These are phyloP conservation scores for Cenchrus americanus DNA, from an alignment of 176 grass and related monocot genomes.

Conservation along the genomic window DNA sequence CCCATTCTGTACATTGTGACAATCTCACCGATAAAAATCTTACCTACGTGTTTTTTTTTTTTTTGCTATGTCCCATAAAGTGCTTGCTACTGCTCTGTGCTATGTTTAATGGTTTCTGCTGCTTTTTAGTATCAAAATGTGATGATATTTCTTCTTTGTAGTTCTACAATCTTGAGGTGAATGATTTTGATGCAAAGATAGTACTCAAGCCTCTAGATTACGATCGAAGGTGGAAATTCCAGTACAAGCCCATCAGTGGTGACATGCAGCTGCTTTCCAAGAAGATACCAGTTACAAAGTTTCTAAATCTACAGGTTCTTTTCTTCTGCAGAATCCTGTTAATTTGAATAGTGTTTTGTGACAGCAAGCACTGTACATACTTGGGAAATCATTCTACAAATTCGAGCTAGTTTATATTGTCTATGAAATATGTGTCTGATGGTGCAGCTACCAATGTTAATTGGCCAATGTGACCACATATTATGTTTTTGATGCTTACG, in stretches of 20 bases:
- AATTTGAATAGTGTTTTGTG: background rate
- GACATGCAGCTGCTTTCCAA: constrained; percentile 91
- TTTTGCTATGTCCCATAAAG: background rate
- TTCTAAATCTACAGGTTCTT: constrained; percentile 84
- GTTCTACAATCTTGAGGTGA: constrained; percentile 86
- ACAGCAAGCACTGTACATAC: background rate
- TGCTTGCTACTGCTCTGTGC: background rate
- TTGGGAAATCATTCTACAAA: background rate
- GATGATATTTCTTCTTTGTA: constrained; percentile 38
- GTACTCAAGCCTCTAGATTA: constrained; percentile 76
- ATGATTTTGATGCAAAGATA: constrained; percentile 83
- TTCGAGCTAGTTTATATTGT: background rate
- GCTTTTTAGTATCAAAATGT: background rate
- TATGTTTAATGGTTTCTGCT: background rate
- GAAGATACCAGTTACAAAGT: constrained; percentile 94
- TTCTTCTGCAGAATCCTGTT: constrained; percentile 6
- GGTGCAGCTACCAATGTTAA: background rate
- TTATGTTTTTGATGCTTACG: constrained; percentile 13
- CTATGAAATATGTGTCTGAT: background rate
- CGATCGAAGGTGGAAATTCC: constrained; percentile 78
- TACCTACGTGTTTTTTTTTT: background rate
- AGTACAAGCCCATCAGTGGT: constrained; percentile 74
- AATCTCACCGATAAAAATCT: background rate
- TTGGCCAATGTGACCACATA: background rate
- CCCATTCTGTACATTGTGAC: background rate